Base-by-base conservation (phyloP, 805 yeast species). In the Hermanozyma aechmeae region DNA sequence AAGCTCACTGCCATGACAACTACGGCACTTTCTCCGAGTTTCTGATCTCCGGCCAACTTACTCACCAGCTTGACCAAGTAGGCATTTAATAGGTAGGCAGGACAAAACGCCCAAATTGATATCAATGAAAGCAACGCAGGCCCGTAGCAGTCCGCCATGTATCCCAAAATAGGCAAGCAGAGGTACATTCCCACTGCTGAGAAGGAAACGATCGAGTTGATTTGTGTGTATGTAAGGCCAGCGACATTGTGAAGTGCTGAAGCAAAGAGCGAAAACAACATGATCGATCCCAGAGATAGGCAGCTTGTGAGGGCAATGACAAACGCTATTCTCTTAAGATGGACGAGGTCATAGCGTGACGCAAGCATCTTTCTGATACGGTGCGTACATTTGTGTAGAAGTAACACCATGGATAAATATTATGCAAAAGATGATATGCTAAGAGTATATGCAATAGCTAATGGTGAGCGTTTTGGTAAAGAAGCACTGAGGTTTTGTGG, bases 151-250 rank as follows among this genome's bases (percentile, higher is more conserved):
- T 86, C 96, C 3, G 92, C 86, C 28, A 83, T 55, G 38, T 80
- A 73, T 1, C 96, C 96, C 24, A 86, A 53, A 0, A 79, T 46
- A 0, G 97, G 96, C 5, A 89, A 72, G 7, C 89, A 76, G 29
- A 85, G 51, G 50, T 89, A 92, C 73, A 83, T 74, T 2, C 96
- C 96, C 34, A 81, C 50, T 16, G 81, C 78, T 22, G 83, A 76
- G 15, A 71, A 61, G 16, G 85, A 77, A 4, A 93, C 80, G 9
- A 89, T 74, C 32, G 75, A 53, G 54, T 89, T 92, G 50, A 70
- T 63, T 28, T 64, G 54, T 30, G 82, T 60, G 39, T 84, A 84
- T 1, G 76, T 53, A 44, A 80, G 76, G 3, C 73, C 68, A 27
- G 80, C 56, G n/a, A 58, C 50, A 9, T 56, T 48, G 33, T 74